Conservation (phyloP, 2,329 filamentous ascomycete genomes). For the Diatrype stigma region DNA sequence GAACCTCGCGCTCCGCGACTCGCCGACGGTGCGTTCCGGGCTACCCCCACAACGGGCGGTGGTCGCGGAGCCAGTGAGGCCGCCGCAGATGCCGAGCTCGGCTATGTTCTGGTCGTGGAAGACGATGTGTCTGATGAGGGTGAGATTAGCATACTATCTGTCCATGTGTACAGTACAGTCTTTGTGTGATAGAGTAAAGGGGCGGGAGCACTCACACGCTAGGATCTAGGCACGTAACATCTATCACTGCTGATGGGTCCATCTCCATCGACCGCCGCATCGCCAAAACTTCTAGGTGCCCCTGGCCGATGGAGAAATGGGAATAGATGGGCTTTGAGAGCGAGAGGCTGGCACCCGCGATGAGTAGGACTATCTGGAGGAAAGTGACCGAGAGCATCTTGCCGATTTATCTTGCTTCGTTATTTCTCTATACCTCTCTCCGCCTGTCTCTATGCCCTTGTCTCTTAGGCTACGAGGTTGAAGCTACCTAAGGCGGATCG, state of each 20-base stretch:
- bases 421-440: too few relatives aligned
- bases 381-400: constrained; percentile 30
- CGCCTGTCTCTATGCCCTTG: too few relatives aligned
- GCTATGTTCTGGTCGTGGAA: constrained; percentile 47
- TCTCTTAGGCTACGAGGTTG: too few relatives aligned
- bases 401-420: too few relatives aligned
- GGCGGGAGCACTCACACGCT: constrained; percentile 30
- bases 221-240: constrained; percentile 37
- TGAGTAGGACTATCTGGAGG: constrained; percentile 26
- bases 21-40: constrained; percentile 40
- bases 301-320: constrained; percentile 34
- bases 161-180: too few relatives aligned
- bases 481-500: too few relatives aligned
- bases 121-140: constrained; percentile 33
- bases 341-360: constrained; percentile 26
- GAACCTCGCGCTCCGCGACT: constrained; percentile 45
- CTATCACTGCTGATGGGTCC: constrained; percentile 37
- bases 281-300: constrained; percentile 41
- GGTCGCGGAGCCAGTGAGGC: constrained; percentile 45
- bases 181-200: too few relatives aligned
- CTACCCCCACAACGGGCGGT: constrained; percentile 42
- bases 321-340: constrained; percentile 32
- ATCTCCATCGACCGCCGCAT: constrained; percentile 34
- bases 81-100: constrained; percentile 45
- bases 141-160: constrained; percentile 10